Percentiles rank a stretch among this genome's conserved stretches.
Conservation (phyloP, 2,329 filamentous ascomycete species). For the Nemania serpens region DNA sequence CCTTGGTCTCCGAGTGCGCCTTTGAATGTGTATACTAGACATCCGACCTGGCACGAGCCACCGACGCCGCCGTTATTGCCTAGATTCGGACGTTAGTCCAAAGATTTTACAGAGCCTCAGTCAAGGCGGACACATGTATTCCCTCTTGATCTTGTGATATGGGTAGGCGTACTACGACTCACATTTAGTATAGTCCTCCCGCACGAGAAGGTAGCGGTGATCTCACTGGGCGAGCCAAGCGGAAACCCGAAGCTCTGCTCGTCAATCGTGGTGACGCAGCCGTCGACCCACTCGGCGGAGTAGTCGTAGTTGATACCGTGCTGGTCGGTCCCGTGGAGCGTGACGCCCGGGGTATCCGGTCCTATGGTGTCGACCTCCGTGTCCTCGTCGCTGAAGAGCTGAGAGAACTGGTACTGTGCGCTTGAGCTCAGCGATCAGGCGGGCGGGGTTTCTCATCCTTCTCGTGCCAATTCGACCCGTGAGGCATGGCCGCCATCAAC, state of each 20-base stretch:
- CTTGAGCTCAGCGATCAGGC: no score
- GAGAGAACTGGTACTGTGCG: no score
- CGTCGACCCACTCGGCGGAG: constrained; percentile 22
- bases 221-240: constrained; percentile 17
- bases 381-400: no score
- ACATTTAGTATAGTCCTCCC: constrained; percentile 35
- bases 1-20: background rate
- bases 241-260: constrained; percentile 30
- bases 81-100: background rate
- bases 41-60: constrained; percentile 18
- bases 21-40: constrained; percentile 19
- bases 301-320: constrained; percentile 31
- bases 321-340: constrained; percentile 8
- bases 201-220: constrained; percentile 31
- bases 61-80: constrained; percentile 24
- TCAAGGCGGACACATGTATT: no score
- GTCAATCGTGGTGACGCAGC: constrained; percentile 28
- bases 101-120: background rate
- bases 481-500: no score
- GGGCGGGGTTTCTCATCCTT: no score
- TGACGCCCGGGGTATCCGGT: background rate
- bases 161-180: constrained; percentile 7
- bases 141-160: background rate
- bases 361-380: constrained; percentile 3
- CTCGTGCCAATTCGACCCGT: no score